A percentile compares a stretch with the other conserved stretches of the same genome.
These are phyloP conservation scores for Podaxis sp. DNA, from an alignment of 768 basidiomycete species.

Conservation along the genomic window DNA sequence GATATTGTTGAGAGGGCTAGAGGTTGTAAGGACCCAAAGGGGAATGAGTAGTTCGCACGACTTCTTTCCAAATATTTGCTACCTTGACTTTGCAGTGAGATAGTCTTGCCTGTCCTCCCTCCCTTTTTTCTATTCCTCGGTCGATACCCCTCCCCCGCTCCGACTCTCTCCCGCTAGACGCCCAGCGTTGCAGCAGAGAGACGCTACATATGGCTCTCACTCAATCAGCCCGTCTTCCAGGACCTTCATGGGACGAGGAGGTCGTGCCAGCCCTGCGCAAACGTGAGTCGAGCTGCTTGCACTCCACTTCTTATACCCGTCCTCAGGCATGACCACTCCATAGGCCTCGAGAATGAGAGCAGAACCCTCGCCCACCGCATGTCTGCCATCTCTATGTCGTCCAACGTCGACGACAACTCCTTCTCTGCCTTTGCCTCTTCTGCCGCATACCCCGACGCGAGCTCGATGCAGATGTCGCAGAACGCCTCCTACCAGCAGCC, in stretches of 20 bases:
- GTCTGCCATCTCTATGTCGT: constrained; percentile 69
- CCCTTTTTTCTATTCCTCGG: not conserved
- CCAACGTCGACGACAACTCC: constrained; percentile 44
- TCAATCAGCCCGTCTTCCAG: constrained; percentile 40
- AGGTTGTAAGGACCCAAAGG: not conserved
- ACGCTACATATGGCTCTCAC: constrained; percentile 38
- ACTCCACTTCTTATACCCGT: constrained; percentile 9
- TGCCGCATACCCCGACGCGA: constrained; percentile 11
- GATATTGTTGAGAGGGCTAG: not conserved
- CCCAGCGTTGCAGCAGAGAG: not conserved
- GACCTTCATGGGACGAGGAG: constrained; percentile 76
- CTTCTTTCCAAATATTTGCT: constrained; percentile 15
- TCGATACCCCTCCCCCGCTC: constrained; percentile 5
- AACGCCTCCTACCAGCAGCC: constrained; percentile 17
- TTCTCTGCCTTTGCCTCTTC: constrained; percentile 20
- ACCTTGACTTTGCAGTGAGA: not conserved
- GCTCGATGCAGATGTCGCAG: constrained; percentile 7
- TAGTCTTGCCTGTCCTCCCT: not conserved
- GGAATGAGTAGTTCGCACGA: constrained; percentile 13
- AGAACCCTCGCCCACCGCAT: constrained; percentile 74
- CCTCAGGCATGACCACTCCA: constrained; percentile 15
- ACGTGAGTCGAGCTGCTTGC: constrained; percentile 45
- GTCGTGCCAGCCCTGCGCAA: constrained; percentile 82
- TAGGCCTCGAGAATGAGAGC: constrained; percentile 82
- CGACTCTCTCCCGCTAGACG: not conserved